Base-by-base conservation (phyloP, 768 basidiomycete species). In the Lactifluus hygrophoroides region DNA sequence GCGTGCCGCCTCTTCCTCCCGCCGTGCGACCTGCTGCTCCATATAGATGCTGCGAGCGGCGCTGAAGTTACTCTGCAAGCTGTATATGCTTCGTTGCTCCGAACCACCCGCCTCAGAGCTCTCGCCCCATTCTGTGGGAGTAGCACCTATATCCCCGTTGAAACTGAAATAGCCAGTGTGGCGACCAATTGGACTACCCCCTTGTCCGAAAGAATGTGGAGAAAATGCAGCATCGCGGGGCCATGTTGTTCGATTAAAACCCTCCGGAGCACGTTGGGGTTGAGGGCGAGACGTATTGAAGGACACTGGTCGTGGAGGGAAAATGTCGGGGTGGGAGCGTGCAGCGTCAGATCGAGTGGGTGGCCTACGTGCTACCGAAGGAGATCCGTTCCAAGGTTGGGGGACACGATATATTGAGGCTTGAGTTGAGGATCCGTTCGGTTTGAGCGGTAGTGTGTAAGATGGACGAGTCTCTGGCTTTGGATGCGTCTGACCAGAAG, bases 21-120 rank as follows among this genome's bases (percentile, higher is more conserved):
- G 40, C 35, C 56, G 48, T 25, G 25, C 56, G 42, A 57, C 56
- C 49, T 57, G 56, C 42, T 57, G 42, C 8, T 57, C 56, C 40
- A 51, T 6, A 23, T 50, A 45, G 16, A 57, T 51, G 48, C 48
- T 56, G 30, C 47, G 55, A 37, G 55, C 55, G 5, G 43, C 9
- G 17, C 56, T 57, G 30, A 43, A 23, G 56, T 51, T 57, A n/a
- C 56, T 57, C 21, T 57, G 40, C 30, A 34, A 42, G 56, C 49
- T 57, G 42, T 57, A 57, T 10, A 51, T 1, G 34, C 56, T 57
- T 19, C 49, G 49, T 37, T 5, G 17, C 25, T 45, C 38, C 1
- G 56, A 57, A 21, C 42, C 49, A 14, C 56, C 56, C n/a, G 40
- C 32, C 19, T 57, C 56, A 17, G 49, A 51, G 10, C 49, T 16